Base-by-base conservation (phyloP, 148 eudicot species). In the Rheum nobile region DNA sequence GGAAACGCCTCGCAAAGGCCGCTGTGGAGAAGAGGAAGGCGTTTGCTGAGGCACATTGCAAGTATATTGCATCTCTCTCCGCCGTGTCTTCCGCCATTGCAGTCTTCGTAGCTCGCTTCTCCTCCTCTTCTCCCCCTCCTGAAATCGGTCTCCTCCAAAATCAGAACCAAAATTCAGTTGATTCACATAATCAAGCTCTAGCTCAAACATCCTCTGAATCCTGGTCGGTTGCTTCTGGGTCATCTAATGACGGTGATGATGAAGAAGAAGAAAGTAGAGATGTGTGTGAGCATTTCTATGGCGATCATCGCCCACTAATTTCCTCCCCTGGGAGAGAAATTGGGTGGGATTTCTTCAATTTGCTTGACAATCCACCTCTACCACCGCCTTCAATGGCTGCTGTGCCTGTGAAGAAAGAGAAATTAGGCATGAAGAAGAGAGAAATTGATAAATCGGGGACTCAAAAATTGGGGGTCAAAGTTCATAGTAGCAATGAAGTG, bases 311-410 rank as follows among this genome's bases (percentile, higher is more conserved):
- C 46, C 80, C 78, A 14, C 26, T 47, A 71, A 55, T 75, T 75
- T 71, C 48, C n/a, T 55, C 67, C 39, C 16, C 67, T 0, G n/a
- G 17, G 44, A 41, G 22, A 39, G 82, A 70, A 72, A 46, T 71
- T 43, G 81, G 84, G 72, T 88, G 91, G 91, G 91, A 88, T 81
- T 86, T 79, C 81, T 86, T 88, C 71, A 74, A 72, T 67, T 34
- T 82, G 44, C 76, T 82, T 57, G 86, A 81, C 38, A 39, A 71
- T 10, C 70, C 70, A 31, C 70, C 69, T 4, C 69, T 22, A 63
- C 69, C 39, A 32, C 41, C 39, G 2, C 21, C 22, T 34, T 22
- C 73, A 71, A 71, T 41, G 73, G 16, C 32, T 11, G 19, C n/a
- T 21, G 19, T 71, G 31, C 24, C 21, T 10, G 11, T 19, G 12